phyloP scores from a whole-genome alignment of 768 basidiomycete genomes.

The Panaeolus papilionaceus region DNA sequence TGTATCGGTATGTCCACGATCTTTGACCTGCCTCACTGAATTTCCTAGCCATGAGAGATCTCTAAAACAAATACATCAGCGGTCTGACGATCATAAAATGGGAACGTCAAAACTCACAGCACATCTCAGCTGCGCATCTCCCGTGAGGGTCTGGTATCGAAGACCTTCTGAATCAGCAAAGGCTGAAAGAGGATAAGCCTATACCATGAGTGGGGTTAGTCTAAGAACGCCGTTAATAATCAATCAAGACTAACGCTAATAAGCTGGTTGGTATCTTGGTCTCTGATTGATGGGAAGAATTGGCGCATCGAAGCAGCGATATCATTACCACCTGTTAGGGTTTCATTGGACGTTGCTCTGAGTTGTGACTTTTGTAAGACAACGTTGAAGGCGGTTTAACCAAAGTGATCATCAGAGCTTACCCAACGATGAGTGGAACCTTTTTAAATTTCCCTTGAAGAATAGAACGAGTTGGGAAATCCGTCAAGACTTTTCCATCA shows the following conservation, averaged over 20 bases:
- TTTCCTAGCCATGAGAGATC: constrained; percentile 51
- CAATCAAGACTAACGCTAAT: constrained; percentile 31
- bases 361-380: not conserved
- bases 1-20: constrained; percentile 65
- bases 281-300: constrained; percentile 53
- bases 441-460: constrained; percentile 48
- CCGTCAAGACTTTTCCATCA: constrained; percentile 57
- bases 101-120: constrained; percentile 48
- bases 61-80: constrained; percentile 31
- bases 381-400: not conserved
- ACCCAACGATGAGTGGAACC: constrained; percentile 70
- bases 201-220: not conserved
- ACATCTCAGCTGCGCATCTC: constrained; percentile 56
- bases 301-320: constrained; percentile 42
- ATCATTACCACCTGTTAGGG: constrained; percentile 48
- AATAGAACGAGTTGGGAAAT: constrained; percentile 55
- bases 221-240: not conserved
- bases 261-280: constrained; percentile 44
- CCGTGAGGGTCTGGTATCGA: constrained; percentile 51
- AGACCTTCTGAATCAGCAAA: constrained; percentile 51
- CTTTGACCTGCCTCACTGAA: constrained; percentile 38
- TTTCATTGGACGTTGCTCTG: constrained; percentile 67
- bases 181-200: constrained; percentile 49
- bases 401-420: constrained; percentile 21
- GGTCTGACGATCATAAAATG: not conserved